Conservation (phyloP, 2,329 filamentous ascomycete genomes). For the Talaromyces sp. region DNA sequence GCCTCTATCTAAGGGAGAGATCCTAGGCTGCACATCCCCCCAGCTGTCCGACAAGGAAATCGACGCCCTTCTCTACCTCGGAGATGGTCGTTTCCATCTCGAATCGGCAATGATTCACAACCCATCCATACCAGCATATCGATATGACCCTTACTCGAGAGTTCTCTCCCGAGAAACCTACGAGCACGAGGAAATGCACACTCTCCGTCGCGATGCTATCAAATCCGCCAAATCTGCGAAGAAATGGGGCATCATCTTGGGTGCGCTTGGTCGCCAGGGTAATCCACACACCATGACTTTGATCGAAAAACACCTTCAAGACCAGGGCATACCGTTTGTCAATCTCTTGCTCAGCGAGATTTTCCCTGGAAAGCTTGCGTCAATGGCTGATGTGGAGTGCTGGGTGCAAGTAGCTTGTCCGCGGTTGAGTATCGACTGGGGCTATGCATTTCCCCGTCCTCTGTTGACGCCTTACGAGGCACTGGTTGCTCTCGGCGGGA, state of each 20-base stretch:
- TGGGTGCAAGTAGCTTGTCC: slow-evolving; percentile 99
- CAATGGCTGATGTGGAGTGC: slow-evolving; percentile 91
- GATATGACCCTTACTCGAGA: slow-evolving; percentile 94
- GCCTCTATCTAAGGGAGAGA: slow-evolving; percentile 89
- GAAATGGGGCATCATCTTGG: slow-evolving; percentile 94
- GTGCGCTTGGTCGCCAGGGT: slow-evolving; percentile 85
- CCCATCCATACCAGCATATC: slow-evolving; percentile 80
- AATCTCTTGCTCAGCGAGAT: slow-evolving; percentile 90
- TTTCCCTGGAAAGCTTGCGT: slow-evolving; percentile 87
- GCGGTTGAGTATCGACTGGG: slow-evolving; percentile 97
- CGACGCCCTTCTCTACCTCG: slow-evolving; percentile 80
- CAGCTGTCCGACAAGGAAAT: slow-evolving; percentile 57
- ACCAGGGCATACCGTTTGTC: slow-evolving; percentile 71
- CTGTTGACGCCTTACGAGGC: slow-evolving; percentile 93
- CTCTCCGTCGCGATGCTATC: slow-evolving; percentile 72
- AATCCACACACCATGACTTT: slow-evolving; percentile 88
- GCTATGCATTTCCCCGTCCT: slow-evolving; percentile 87
- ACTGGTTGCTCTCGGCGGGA: slow-evolving; percentile 76
- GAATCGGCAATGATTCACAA: slow-evolving; percentile 99
- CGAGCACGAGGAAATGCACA: slow-evolving; percentile 85
- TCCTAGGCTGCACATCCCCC: slow-evolving; percentile 94
- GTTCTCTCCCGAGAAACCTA: slow-evolving; percentile 89
- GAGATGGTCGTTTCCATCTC: slow-evolving; percentile 90
- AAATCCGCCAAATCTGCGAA: slow-evolving; percentile 66
- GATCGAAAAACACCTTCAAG: slow-evolving; percentile 71